Percentiles rank a stretch among this genome's conserved stretches.
These are phyloP conservation scores for Lagerstroemia fauriei DNA, from an alignment of 441 rosid species.

Conservation along the genomic window DNA sequence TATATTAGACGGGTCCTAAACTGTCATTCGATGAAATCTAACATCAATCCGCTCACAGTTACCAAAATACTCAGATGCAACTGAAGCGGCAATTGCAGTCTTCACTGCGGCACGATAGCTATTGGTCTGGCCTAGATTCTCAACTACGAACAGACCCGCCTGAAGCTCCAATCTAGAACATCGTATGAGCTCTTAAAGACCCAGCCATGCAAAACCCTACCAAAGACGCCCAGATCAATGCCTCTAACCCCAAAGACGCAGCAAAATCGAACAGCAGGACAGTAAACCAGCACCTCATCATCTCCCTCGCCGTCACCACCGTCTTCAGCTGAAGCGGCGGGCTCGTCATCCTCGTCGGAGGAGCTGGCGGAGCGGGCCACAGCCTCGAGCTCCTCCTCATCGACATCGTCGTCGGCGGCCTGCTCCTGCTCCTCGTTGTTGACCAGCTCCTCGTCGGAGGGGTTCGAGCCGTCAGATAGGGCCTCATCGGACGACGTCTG, in stretches of 20 bases:
- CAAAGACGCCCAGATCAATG: constrained; percentile 10
- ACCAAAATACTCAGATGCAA: background rate
- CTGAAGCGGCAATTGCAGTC: background rate
- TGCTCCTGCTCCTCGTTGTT: constrained; percentile 65
- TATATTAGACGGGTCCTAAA: background rate
- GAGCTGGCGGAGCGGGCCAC: constrained; percentile 80
- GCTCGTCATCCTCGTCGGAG: constrained; percentile 48
- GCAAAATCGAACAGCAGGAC: background rate
- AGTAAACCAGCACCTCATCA: constrained; percentile 57
- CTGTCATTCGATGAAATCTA: background rate
- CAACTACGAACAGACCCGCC: background rate
- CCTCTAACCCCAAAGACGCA: background rate
- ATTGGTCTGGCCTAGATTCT: background rate
- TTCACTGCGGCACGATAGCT: background rate
- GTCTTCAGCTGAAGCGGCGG: constrained; percentile 43
- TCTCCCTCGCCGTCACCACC: constrained; percentile 30
- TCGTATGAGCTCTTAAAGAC: background rate
- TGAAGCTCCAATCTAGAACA: background rate
- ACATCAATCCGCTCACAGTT: background rate
- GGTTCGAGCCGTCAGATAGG: constrained; percentile 49
- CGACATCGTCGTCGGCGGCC: constrained; percentile 66
- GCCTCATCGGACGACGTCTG: constrained; percentile 68
- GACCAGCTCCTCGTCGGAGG: constrained; percentile 65
- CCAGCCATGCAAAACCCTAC: constrained; percentile 9
- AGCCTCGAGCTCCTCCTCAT: constrained; percentile 88